A percentile compares a stretch with the other conserved stretches of the same genome.
These are phyloP conservation scores for Acmispon strigosus DNA, from an alignment of 306 rosid species.

Conservation along the genomic window DNA sequence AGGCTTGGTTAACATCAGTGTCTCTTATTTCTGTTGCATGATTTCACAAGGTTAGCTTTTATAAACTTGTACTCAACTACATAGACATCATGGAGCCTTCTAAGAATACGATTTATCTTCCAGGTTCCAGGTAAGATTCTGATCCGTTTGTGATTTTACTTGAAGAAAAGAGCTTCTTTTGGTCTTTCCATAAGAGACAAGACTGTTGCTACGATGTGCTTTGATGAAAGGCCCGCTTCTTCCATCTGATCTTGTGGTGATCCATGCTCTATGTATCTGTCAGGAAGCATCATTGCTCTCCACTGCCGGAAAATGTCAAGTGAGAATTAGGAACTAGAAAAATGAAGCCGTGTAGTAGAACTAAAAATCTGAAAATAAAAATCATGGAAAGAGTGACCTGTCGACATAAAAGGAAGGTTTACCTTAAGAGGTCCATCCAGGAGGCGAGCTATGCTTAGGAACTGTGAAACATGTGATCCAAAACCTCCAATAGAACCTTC, in stretches of 20 bases:
- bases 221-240: constrained; percentile 58
- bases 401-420: background rate
- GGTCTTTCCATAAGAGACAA: constrained; percentile 55
- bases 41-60: background rate
- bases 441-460: constrained; percentile 47
- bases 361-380: background rate
- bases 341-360: background rate
- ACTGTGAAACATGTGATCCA: constrained; percentile 73
- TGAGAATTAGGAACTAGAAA: background rate
- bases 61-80: background rate
- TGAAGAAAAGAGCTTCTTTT: constrained; percentile 43
- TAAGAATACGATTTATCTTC: background rate
- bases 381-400: background rate
- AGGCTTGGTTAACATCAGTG: background rate
- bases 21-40: background rate
- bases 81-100: background rate
- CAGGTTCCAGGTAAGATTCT: background rate
- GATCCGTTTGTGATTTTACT: constrained; percentile 15
- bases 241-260: constrained; percentile 54
- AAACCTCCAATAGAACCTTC: constrained; percentile 88
- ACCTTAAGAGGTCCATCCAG: constrained; percentile 69
- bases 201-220: constrained; percentile 53
- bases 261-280: constrained; percentile 75
- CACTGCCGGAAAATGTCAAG: constrained; percentile 31
- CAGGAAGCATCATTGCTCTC: constrained; percentile 73